Percentiles rank a stretch among this genome's conserved stretches.
phyloP scores from a whole-genome alignment of 2,329 filamentous ascomycete species.

The Hymenoscyphus scutula region DNA sequence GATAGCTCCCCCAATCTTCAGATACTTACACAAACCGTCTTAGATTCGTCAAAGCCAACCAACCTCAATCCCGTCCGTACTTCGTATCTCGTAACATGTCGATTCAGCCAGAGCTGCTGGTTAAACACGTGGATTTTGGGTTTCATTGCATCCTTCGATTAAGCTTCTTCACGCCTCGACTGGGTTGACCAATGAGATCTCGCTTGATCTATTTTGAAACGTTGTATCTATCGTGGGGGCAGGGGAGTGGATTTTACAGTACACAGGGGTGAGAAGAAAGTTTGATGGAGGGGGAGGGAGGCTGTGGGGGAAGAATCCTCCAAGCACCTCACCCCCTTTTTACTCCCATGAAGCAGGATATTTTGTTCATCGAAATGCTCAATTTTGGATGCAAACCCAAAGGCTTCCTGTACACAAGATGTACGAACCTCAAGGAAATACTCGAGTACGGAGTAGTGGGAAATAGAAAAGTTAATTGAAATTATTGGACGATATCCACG shows the following conservation, averaged over 20 bases:
- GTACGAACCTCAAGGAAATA: neutral
- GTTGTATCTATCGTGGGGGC: neutral
- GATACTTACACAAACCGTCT: too few relatives aligned
- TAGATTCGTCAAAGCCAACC: too few relatives aligned
- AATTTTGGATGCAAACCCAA: neutral
- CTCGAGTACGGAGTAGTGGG: neutral
- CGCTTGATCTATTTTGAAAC: constrained; percentile 8
- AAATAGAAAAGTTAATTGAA: neutral
- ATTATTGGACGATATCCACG: neutral
- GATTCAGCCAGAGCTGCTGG: neutral
- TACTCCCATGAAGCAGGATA: neutral
- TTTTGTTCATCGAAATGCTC: neutral
- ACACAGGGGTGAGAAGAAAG: neutral
- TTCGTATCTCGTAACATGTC: too few relatives aligned
- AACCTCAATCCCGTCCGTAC: too few relatives aligned
- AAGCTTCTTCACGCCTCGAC: neutral
- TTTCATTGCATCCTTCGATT: neutral
- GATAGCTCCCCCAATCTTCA: too few relatives aligned
- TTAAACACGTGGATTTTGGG: neutral
- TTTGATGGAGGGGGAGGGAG: neutral
- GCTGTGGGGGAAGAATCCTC: neutral
- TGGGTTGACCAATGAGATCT: neutral
- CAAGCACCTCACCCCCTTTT: neutral
- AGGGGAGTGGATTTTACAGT: neutral
- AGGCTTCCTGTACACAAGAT: neutral